Evolutionary conservation across 2,329 filamentous ascomycete species (phyloP), one percentile per base, ranked within the genome.

Genomic region (Clarireedia homoeocarpa): DNA sequence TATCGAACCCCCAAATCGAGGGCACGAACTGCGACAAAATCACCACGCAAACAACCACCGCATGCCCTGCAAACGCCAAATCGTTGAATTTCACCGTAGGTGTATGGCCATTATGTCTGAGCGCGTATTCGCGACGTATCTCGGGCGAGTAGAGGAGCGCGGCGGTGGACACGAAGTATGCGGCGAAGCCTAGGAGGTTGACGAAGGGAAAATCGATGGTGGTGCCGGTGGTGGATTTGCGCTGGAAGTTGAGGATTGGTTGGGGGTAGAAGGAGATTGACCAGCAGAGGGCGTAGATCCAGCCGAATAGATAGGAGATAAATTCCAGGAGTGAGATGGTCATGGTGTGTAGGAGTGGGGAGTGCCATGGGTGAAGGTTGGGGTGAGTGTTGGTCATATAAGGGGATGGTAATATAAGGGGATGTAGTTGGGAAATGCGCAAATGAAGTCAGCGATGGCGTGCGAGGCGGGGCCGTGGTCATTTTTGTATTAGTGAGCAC

Each of bases 221-320:
- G 4, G 92, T 85, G 42, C 94, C 94, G 20, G 82, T 79, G 4
- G 91, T 96, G 7, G 89, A 88, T 56, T 82, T 82, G 53, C 90
- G 85, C 30, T 76, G 77, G 70, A 79, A 86, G 77, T 96, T 97
- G 60, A 90, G 80, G 59, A 95, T 73, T 6, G 88, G 83, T 70
- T 97, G 94, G 1, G 92, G 91, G 71, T 97, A 97, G 74, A 96
- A 97, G 15, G 90, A 95, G 15, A 85, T 74, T 12, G 88, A 92
- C 92, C 92, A 94, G 71, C 81, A 83, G 49, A 84, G 61, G 61
- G 82, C 85, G 72, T 91, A 91, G 67, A 85, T 73, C 86, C 88
- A 91, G 71, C 88, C 88, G 64, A 88, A 81, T 34, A 86, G 67
- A 67, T 75, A 78, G 51, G 80, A 83, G 17, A 82, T 53, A 56